Conservation (phyloP, 768 basidiomycete genomes). For the Cyathus striatus region DNA sequence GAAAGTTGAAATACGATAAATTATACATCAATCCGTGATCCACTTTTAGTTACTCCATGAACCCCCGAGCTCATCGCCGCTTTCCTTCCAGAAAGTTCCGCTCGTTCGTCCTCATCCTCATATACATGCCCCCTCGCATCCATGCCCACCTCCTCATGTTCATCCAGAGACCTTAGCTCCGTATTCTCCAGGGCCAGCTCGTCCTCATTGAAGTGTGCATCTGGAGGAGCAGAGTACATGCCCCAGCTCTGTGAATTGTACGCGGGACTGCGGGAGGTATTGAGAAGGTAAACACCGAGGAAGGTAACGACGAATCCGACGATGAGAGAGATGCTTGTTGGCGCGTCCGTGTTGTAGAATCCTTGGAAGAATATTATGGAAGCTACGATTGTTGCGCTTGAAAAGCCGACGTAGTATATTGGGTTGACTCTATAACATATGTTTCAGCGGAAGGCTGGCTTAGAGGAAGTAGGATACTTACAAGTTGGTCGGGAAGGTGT, state of each 20-base stretch:
- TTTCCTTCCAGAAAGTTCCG: too few relatives aligned
- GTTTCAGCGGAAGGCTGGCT: constrained; percentile 1
- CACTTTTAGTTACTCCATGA: too few relatives aligned
- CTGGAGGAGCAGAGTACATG: too few relatives aligned
- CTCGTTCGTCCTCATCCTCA: too few relatives aligned
- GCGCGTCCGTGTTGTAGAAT: constrained; percentile 82
- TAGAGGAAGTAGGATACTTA: constrained; percentile 35
- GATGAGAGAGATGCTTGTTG: constrained; percentile 82
- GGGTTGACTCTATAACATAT: constrained; percentile 74
- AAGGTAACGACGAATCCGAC: constrained; percentile 91
- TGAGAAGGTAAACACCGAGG: constrained; percentile 93
- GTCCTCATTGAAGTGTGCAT: constrained; percentile 33
- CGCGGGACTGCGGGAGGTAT: constrained; percentile 81
- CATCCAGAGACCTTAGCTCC: constrained; percentile 61
- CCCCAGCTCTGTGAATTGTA: too few relatives aligned
- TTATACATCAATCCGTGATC: too few relatives aligned
- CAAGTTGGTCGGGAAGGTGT: constrained; percentile 97
- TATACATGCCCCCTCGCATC: too few relatives aligned
- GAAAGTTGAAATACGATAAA: too few relatives aligned
- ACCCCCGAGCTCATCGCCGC: too few relatives aligned
- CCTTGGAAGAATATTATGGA: constrained; percentile 97
- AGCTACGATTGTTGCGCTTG: constrained; percentile 87
- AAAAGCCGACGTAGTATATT: constrained; percentile 97
- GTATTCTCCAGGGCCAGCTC: constrained; percentile 61
- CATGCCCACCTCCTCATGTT: constrained; percentile 34